phyloP scores from a whole-genome alignment of 225 moss, liverwort and hornwort genomes.

The Antitrichia curtipendula region DNA sequence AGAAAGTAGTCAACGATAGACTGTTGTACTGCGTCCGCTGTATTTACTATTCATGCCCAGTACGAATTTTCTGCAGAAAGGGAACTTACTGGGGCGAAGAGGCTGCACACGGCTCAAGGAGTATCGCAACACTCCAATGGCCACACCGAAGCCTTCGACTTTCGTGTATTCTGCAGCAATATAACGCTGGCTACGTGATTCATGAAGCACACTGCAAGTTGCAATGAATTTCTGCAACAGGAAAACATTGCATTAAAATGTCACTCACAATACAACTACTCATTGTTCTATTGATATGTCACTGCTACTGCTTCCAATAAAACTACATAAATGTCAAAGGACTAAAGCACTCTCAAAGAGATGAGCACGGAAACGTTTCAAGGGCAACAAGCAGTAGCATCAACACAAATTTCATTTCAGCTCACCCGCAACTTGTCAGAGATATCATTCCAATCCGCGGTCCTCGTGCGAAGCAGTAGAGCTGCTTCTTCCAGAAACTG shows the following conservation, averaged over 20 bases:
- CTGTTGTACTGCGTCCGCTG: neutral
- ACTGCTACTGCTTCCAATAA: neutral
- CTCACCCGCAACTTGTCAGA: conserved; percentile 82
- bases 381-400: neutral
- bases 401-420: neutral
- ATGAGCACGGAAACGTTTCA: neutral
- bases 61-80: neutral
- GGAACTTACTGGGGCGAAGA: conserved; percentile 61
- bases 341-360: neutral
- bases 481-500: conserved; percentile 85
- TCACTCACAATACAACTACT: neutral
- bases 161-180: conserved; percentile 80
- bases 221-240: conserved; percentile 69
- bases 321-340: neutral
- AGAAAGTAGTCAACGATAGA: neutral
- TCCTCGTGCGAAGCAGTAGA: conserved; percentile 48
- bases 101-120: conserved; percentile 75
- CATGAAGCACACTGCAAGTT: conserved; percentile 79
- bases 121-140: conserved; percentile 80
- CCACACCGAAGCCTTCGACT: conserved; percentile 74
- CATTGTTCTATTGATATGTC: no score
- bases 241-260: neutral
- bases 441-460: conserved; percentile 71
- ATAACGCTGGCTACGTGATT: conserved; percentile 93
- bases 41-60: neutral